Conservation (phyloP, 495 filamentous ascomycete genomes). For the Talaromyces stipitatus region DNA sequence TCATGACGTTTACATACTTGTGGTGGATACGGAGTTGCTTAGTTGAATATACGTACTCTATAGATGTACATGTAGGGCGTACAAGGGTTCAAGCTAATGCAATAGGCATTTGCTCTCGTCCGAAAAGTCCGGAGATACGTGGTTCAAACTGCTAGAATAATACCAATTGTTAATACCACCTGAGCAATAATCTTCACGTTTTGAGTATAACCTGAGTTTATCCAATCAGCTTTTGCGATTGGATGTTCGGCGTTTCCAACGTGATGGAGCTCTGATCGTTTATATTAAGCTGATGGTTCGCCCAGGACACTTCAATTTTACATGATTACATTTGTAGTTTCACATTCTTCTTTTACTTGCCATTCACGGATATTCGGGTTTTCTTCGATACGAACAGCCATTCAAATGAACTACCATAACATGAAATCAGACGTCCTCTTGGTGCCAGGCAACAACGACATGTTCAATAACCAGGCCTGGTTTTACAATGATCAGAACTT, state of each 20-base stretch:
- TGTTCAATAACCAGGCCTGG: neutral
- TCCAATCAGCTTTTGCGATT: neutral
- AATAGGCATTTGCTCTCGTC: too few species aligned
- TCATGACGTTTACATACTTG: too few species aligned
- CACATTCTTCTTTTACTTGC: neutral
- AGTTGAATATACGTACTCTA: too few species aligned
- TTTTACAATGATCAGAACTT: neutral
- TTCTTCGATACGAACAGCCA: too few species aligned
- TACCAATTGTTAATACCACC: neutral
- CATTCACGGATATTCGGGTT: too few species aligned
- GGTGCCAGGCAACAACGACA: neutral
- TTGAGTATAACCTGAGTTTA: neutral
- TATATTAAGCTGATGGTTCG: slow-evolving; percentile 4
- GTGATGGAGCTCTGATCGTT: neutral
- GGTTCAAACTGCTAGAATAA: neutral
- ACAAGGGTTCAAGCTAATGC: neutral
- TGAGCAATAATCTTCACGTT: neutral
- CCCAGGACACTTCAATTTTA: neutral
- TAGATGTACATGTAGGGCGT: too few species aligned
- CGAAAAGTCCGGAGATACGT: too few species aligned
- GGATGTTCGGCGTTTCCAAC: neutral
- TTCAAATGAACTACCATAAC: neutral
- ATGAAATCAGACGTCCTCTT: neutral
- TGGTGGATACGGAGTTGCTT: too few species aligned
- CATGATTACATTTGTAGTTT: neutral